Evolutionary conservation across 495 filamentous ascomycete species (phyloP).

Genomic region (Jackrogersella minutella): DNA sequence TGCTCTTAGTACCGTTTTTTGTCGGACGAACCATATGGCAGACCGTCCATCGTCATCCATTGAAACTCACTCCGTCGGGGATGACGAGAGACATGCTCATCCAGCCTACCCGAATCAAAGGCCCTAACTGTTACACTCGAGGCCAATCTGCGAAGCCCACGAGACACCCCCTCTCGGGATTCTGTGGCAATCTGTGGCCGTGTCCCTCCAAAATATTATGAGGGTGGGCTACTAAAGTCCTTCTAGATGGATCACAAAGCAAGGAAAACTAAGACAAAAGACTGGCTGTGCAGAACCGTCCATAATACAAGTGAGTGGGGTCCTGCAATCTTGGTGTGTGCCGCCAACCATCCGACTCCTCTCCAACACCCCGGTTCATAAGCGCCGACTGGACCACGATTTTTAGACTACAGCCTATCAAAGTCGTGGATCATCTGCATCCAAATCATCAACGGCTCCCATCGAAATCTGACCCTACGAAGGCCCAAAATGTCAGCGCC

Average conservation of each 20-base stretch:
- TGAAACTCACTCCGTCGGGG: conserved; percentile 39
- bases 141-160: conserved; percentile 56
- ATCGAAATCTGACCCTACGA: conserved; percentile 36
- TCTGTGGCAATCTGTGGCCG: conserved; percentile 59
- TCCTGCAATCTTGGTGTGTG: conserved; percentile 52
- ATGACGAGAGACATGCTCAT: conserved; percentile 46
- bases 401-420: conserved; percentile 57
- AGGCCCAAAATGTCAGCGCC: conserved; percentile 39
- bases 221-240: conserved; percentile 41
- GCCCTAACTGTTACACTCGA: conserved; percentile 41
- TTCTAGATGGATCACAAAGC: conserved; percentile 47
- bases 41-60: conserved; percentile 37
- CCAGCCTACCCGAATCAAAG: conserved; percentile 35
- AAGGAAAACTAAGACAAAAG: conserved; percentile 60
- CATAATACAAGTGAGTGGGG: conserved; percentile 55
- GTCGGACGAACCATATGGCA: conserved; percentile 35
- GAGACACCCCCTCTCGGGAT: conserved; percentile 51
- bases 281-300: conserved; percentile 53
- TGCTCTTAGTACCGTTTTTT: conserved; percentile 28
- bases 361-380: conserved; percentile 53
- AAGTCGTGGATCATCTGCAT: conserved; percentile 38
- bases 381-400: conserved; percentile 61
- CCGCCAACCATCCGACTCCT: conserved; percentile 58
- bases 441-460: conserved; percentile 43
- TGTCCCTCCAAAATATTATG: conserved; percentile 41